phyloP scores from a whole-genome alignment of 805 yeast species.

The Kregervanrija delftensis region DNA sequence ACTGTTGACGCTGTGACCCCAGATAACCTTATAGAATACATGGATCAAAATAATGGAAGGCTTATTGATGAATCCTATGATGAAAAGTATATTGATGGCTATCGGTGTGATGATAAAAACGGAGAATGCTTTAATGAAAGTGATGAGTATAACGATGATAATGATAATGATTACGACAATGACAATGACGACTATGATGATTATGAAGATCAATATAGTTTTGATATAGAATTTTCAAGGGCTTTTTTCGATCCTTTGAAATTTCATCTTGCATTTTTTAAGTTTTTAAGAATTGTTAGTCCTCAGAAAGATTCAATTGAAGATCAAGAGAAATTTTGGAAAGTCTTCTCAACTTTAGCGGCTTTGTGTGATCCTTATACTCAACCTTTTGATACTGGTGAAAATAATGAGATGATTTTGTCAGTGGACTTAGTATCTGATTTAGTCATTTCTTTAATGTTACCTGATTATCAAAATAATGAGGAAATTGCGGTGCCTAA shows the following conservation, averaged over 20 bases:
- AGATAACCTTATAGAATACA: too few relatives aligned
- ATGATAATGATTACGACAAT: not conserved
- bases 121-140: not conserved
- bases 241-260: slow-evolving; percentile 16
- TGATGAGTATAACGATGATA: not conserved
- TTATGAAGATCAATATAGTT: slow-evolving; percentile 13
- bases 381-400: slow-evolving; percentile 58
- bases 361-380: slow-evolving; percentile 55
- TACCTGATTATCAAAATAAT: slow-evolving; percentile 14
- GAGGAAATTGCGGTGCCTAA: slow-evolving; percentile 28
- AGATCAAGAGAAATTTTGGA: slow-evolving; percentile 11
- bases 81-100: not conserved
- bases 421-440: slow-evolving; percentile 53
- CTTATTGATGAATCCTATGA: not conserved
- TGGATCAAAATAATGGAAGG: too few relatives aligned
- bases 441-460: slow-evolving; percentile 38
- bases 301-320: slow-evolving; percentile 6
- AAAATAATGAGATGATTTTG: slow-evolving; percentile 36
- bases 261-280: slow-evolving; percentile 26
- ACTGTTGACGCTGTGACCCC: too few relatives aligned
- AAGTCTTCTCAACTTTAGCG: slow-evolving; percentile 25
- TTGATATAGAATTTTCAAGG: slow-evolving; percentile 15
- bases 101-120: not conserved
- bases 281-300: slow-evolving; percentile 18
- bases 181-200: slow-evolving; percentile 1